Evolutionary conservation across 2,329 filamentous ascomycete genomes (phyloP).

Genomic region (Cercospora canescens): DNA sequence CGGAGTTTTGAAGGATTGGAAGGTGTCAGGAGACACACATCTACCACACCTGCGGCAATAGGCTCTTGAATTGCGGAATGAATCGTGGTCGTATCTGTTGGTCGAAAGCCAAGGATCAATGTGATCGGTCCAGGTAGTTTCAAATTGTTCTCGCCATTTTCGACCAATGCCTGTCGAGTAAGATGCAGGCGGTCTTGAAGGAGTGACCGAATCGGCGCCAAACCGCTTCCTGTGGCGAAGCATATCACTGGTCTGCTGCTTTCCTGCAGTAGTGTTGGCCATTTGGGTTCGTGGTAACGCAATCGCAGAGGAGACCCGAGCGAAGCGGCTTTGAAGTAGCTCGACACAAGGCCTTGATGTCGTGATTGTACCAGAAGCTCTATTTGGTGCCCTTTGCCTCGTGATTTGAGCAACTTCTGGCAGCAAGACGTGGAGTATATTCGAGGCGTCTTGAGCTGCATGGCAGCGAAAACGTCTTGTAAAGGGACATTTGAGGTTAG

Average conservation of each 20-base stretch:
- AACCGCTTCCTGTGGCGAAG: slow-evolving; percentile 1
- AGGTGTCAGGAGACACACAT: not conserved
- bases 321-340: not conserved
- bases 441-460: not conserved
- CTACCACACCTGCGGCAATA: not conserved
- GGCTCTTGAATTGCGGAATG: not conserved
- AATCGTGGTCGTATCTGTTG: not conserved
- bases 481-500: not conserved
- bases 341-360: not conserved
- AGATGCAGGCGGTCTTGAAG: not conserved
- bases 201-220: not conserved
- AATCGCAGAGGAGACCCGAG: not conserved
- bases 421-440: not conserved
- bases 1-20: not conserved
- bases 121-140: not conserved
- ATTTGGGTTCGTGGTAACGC: not conserved
- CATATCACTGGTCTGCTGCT: not conserved
- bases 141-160: not conserved
- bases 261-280: not conserved
- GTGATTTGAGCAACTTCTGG: not conserved
- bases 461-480: not conserved
- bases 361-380: not conserved
- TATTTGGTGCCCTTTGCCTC: not conserved
- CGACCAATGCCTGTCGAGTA: not conserved
- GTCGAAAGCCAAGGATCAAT: not conserved